phyloP scores from a whole-genome alignment of 176 grass and related monocot species.

The Musa schizocarpa region DNA sequence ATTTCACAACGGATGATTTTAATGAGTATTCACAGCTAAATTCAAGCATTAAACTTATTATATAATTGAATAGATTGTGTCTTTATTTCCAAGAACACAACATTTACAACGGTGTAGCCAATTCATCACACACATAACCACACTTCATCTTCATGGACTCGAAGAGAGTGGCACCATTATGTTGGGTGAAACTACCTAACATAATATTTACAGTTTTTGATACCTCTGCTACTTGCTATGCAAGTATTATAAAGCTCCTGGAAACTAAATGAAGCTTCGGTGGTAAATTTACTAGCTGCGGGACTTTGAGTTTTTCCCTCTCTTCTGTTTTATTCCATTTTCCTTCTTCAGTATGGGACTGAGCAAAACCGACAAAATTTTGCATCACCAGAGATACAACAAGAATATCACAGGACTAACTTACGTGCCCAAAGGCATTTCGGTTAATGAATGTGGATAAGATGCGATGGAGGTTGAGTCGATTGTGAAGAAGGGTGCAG shows the following conservation, averaged over 20 bases:
- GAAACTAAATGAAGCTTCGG: background rate
- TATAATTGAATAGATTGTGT: background rate
- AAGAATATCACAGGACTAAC: no score
- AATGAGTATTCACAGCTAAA: background rate
- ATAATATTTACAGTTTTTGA: background rate
- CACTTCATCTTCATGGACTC: slow-evolving; percentile 1
- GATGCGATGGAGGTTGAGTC: background rate
- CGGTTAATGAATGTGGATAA: background rate
- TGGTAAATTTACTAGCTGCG: background rate
- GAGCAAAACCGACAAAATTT: background rate
- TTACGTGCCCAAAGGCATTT: background rate
- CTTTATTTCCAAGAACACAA: background rate
- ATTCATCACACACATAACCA: background rate
- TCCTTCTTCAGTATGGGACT: background rate
- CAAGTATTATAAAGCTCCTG: background rate
- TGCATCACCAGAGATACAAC: background rate
- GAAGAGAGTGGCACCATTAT: slow-evolving; percentile 3
- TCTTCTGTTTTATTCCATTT: background rate
- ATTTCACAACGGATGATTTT: background rate
- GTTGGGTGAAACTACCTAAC: background rate
- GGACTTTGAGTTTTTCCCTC: background rate
- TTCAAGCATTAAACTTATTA: background rate
- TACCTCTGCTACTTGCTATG: background rate
- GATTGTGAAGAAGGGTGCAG: background rate
- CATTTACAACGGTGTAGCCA: background rate